Conservation (phyloP, 768 basidiomycete genomes). For the Cystofilobasidium ferigula region DNA sequence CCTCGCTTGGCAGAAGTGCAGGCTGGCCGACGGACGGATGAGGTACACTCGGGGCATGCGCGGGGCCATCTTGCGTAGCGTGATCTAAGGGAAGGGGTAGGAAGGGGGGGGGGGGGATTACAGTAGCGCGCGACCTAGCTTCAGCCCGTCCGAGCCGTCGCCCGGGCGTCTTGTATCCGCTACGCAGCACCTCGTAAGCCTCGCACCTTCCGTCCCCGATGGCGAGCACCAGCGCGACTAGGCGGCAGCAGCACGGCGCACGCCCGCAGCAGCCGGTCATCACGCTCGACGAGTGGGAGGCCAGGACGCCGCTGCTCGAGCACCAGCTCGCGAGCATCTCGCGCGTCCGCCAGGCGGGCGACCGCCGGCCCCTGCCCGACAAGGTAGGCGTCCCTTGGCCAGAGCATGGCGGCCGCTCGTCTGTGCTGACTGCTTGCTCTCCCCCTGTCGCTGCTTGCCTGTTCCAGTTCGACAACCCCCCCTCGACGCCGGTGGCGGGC, state of each 20-base stretch:
- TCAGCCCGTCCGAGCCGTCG: no score
- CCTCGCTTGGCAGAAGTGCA: no score
- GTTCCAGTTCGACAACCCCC: neutral
- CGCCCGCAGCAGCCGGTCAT: constrained; percentile 24
- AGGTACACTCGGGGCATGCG: constrained; percentile 26
- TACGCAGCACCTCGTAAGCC: no score
- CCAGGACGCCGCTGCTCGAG: constrained; percentile 63
- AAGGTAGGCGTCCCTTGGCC: constrained; percentile 50
- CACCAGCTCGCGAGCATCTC: constrained; percentile 56
- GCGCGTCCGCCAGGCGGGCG: constrained; percentile 52
- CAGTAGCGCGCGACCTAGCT: no score
- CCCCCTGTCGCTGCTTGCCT: neutral
- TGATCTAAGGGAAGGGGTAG: no score
- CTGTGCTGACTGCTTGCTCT: neutral
- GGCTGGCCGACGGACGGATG: constrained; percentile 10
- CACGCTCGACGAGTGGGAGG: constrained; percentile 79
- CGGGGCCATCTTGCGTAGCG: constrained; percentile 24
- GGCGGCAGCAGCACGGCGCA: no score
- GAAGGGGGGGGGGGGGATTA: no score
- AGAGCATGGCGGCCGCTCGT: neutral
- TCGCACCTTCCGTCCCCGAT: no score
- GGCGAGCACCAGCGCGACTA: no score
- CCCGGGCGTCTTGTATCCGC: no score
- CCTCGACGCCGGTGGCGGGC: neutral
- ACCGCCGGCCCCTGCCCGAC: constrained; percentile 53